Percentiles rank a stretch among this genome's conserved stretches.
Evolutionary conservation across 1,284 basidiomycete species (phyloP).

Genomic region (Puccinia triticina): DNA sequence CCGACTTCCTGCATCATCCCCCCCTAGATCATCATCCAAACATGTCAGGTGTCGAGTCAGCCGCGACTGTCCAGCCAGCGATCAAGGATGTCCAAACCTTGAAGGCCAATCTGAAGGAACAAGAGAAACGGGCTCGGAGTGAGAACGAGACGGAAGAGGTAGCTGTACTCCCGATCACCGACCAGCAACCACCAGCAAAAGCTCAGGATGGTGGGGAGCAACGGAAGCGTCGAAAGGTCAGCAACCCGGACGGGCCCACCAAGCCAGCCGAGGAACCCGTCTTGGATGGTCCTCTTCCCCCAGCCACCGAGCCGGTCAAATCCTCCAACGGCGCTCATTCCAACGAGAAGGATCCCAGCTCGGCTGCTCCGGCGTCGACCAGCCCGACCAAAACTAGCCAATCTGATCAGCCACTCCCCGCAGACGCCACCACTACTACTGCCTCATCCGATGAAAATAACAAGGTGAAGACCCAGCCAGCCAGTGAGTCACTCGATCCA

Average conservation of each 20-base stretch:
- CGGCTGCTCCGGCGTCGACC: neutral
- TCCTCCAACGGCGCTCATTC: neutral
- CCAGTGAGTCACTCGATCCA: neutral
- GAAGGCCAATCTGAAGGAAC: constrained; percentile 32
- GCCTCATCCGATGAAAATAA: neutral
- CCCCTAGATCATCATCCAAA: neutral
- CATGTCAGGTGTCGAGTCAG: constrained; percentile 8
- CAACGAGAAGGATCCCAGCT: neutral
- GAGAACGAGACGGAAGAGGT: constrained; percentile 10
- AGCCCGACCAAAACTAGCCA: constrained; percentile 6
- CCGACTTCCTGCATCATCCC: neutral
- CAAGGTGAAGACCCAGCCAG: neutral
- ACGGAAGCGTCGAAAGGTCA: constrained; percentile 13
- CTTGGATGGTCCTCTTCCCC: constrained; percentile 15
- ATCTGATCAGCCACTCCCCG: neutral
- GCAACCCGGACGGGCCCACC: neutral
- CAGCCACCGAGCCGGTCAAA: neutral
- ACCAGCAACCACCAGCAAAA: neutral
- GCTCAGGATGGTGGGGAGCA: neutral
- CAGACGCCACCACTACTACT: no score
- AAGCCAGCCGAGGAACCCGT: neutral
- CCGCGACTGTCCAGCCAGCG: neutral
- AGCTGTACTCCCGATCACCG: neutral
- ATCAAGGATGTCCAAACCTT: constrained; percentile 40
- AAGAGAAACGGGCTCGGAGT: constrained; percentile 27